phyloP scores from a whole-genome alignment of 495 filamentous ascomycete species.

The Amphirosellinia nigrospora region DNA sequence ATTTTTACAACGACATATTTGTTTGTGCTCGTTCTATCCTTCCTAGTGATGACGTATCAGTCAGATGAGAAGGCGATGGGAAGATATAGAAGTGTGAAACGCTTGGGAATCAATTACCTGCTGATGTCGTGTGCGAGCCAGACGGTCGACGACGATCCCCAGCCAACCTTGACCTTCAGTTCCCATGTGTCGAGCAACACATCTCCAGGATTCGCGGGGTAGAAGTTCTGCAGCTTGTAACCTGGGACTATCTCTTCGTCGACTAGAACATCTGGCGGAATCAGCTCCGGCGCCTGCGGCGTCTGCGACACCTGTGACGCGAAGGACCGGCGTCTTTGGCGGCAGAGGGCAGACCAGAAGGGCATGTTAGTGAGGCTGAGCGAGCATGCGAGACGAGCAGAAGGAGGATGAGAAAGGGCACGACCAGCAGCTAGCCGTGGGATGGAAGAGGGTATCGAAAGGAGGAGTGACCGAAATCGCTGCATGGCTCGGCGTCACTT shows the following conservation, averaged over 20 bases:
- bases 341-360: background rate
- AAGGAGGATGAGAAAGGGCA: conserved; percentile 1
- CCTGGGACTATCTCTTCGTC: conserved; percentile 18
- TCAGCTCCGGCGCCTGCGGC: conserved; percentile 24
- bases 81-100: conserved; percentile 19
- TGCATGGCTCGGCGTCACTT: background rate
- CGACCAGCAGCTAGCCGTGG: background rate
- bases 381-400: background rate
- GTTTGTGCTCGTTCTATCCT: conserved; percentile 41
- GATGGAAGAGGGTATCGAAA: background rate
- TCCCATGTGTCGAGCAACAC: conserved; percentile 48
- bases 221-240: conserved; percentile 51
- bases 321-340: background rate
- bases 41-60: conserved; percentile 33
- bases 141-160: conserved; percentile 38
- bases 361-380: background rate
- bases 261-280: conserved; percentile 25
- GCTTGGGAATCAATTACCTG: conserved; percentile 34
- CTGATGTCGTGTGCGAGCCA: conserved; percentile 52
- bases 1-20: conserved; percentile 52
- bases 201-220: conserved; percentile 52
- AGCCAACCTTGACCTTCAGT: conserved; percentile 51
- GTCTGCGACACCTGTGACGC: conserved; percentile 48
- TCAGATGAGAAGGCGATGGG: conserved; percentile 11
- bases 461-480: conserved; percentile 11